Evolutionary conservation across 176 grass and related monocot genomes (phyloP), one percentile per base, ranked within the genome.

Genomic region (Oryza coarctata): DNA sequence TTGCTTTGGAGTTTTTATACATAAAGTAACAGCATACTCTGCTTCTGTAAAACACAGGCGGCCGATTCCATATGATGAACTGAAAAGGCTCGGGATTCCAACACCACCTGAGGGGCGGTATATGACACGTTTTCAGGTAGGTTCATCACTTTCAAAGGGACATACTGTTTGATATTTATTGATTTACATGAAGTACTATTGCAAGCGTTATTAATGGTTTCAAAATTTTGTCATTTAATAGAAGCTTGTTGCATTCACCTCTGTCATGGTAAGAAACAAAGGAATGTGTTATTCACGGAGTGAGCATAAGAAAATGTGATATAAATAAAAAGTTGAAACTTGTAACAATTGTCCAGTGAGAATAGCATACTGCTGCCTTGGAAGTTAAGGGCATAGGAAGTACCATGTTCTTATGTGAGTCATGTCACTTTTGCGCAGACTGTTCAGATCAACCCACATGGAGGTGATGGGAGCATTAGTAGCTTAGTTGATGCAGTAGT

Each of bases 41-140:
- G 38, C 3, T 63, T 84, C 74, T 91, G 31, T 57, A 67, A 29
- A 66, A 72, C 69, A 47, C 65, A 98, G 92, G 82, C 78, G 92
- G 40, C 88, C 86, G 34, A 98, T 98, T 78, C 95, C 95, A 44
- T 49, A 98, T 66, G 90, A 92, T 17, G 95, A 98, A 85, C 77
- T 98, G 18, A 87, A 98, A 79, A 93, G 74, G 68, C 95, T 98
- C 9, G 92, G 95, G 68, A 98, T 98, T 68, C 86, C 88, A 88
- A 92, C 90, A 9, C 95, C 95, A 74, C 90, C 88, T 49, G 92
- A 94, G 75, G 92, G 90, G 30, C 78, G 52, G 39, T 98, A 98
- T 86, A 88, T 94, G 88, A 76, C 90, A 44, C 90, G 92, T 76
- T 93, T 82, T 87, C 86, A 98, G 92, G 95, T 92, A 33, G 7